Evolutionary conservation across 176 grass and related monocot genomes (phyloP), one percentile per base, ranked within the genome.

Genomic region (Bothriochloa decipiens): DNA sequence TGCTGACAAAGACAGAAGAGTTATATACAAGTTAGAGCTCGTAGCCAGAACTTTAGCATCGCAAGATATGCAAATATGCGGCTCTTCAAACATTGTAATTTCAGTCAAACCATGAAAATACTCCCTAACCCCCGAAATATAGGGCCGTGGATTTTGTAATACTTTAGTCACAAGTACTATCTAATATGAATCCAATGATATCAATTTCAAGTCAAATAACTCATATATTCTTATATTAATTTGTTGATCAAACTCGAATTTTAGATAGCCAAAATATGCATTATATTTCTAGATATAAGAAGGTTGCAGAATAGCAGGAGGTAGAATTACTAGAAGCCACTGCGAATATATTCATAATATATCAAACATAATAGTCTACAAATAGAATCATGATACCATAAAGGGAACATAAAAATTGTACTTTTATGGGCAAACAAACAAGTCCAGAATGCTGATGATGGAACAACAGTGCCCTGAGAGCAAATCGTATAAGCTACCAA

Each of bases 341-440:
- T 55, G 28, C 41, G 65, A 61, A 61, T 45, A 29, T 67, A 29
- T 67, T 41, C 58, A 74, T 41, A 76, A 28, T 5, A 33, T 77
- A 50, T 58, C 33, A 78, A 72, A 33, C 20, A 60, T 27, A 13
- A 25, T 40, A 22, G 80, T 69, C 36, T 39, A 25, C 80, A 86
- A 90, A 83, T 28, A 79, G 80, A 87, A 90, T 67, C 60, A 12
- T 79, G 80, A 74, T 79, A 86, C 68, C 75, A 82, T 41, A 86
- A 86, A 68, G 16, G 80, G 84, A 63, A 85, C 84, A 90, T 79
- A 67, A 86, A 74, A 86, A 23, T 73, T 68, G 49, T 75, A 75
- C 46, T 10, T 35, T 58, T 79, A 66, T 79, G 69, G 20, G 74
- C 60, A 83, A 79, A 79, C 29, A 83, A 41, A 75, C 68, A 28